Conservation (phyloP, 2,329 filamentous ascomycete species). For the Aspergillus alliaceus region DNA sequence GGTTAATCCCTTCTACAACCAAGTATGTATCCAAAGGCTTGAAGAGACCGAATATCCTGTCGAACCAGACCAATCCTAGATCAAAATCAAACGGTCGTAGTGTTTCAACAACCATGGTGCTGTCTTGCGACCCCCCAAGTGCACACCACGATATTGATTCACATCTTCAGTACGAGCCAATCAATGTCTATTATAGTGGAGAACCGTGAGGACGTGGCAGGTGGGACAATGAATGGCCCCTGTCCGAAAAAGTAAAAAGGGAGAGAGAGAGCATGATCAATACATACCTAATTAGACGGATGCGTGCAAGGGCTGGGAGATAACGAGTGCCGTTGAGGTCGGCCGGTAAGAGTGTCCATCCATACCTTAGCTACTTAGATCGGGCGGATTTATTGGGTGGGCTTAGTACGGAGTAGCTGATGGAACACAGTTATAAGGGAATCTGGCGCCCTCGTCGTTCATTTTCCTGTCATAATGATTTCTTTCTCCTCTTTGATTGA, state of each 20-base stretch:
- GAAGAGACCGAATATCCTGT: neutral
- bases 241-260: neutral
- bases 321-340: slow-evolving; percentile 9
- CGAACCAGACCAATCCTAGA: neutral
- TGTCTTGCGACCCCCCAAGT: neutral
- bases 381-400: slow-evolving; percentile 18
- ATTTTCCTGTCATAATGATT: slow-evolving; percentile 5
- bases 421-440: slow-evolving; percentile 17
- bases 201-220: slow-evolving; percentile 17
- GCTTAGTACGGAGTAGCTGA: slow-evolving; percentile 5
- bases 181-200: slow-evolving; percentile 13
- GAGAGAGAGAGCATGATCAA: neutral
- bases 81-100: neutral
- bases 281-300: neutral
- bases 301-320: slow-evolving; percentile 12
- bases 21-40: too few species aligned
- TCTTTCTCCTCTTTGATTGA: neutral
- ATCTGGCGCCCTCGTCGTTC: slow-evolving; percentile 7
- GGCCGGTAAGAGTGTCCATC: slow-evolving; percentile 13
- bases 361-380: slow-evolving; percentile 19
- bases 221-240: slow-evolving; percentile 12
- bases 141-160: slow-evolving; percentile 5
- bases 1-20: neutral
- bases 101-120: neutral
- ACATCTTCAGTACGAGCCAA: slow-evolving; percentile 5